phyloP scores from a whole-genome alignment of 495 filamentous ascomycete species.

The Tuber brumale region DNA sequence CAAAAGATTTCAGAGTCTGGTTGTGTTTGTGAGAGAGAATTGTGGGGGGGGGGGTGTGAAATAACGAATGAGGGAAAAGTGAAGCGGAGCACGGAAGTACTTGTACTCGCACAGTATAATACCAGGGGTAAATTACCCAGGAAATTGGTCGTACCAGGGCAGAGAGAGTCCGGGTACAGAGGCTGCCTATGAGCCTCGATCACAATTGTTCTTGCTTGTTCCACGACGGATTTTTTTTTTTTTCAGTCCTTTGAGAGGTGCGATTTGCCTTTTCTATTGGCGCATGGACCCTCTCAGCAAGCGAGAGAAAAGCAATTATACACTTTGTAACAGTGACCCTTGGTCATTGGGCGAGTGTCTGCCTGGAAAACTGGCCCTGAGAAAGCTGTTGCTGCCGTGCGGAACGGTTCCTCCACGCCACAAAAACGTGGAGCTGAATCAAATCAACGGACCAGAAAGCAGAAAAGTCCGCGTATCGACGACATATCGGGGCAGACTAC shows the following conservation, averaged over 20 bases:
- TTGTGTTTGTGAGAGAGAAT: neutral
- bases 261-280: conserved; percentile 40
- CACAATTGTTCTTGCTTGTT: conserved; percentile 35
- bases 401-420: conserved; percentile 38
- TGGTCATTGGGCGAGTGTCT: neutral
- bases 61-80: neutral
- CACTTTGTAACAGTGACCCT: conserved; percentile 24
- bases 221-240: conserved; percentile 31
- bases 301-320: conserved; percentile 35
- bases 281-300: conserved; percentile 36
- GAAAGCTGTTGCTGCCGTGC: conserved; percentile 33
- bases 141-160: conserved; percentile 40
- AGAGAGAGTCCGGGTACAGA: conserved; percentile 35
- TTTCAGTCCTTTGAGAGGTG: conserved; percentile 31
- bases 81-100: neutral
- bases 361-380: conserved; percentile 24
- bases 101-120: conserved; percentile 8
- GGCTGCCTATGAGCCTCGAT: conserved; percentile 36
- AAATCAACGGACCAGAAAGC: conserved; percentile 24
- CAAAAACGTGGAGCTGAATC: conserved; percentile 41
- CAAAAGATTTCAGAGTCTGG: neutral
- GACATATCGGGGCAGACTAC: conserved; percentile 32
- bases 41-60: neutral
- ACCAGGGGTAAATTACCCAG: conserved; percentile 39
- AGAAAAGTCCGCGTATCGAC: conserved; percentile 35